Evolutionary conservation across 306 rosid species (phyloP).

Genomic region (Trichosanthes truncata): DNA sequence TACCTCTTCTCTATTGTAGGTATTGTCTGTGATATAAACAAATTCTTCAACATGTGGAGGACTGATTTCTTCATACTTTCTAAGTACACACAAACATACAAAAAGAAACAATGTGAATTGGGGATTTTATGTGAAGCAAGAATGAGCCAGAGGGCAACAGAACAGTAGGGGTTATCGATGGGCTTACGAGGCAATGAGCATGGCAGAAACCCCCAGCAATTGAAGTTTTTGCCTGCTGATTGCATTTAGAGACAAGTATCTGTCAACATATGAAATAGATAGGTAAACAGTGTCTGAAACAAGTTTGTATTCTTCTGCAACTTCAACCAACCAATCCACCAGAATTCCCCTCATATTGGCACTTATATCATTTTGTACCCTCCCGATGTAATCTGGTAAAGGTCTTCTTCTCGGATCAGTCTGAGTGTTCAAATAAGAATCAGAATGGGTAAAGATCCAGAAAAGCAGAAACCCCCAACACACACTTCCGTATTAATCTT

Average conservation of each 20-base stretch:
- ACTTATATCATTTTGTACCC: constrained; percentile 53
- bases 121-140: not conserved
- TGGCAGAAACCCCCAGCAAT: constrained; percentile 63
- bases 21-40: constrained; percentile 66
- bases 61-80: constrained; percentile 85
- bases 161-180: not conserved
- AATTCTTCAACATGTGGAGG: constrained; percentile 72
- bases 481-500: not conserved
- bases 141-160: not conserved
- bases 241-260: constrained; percentile 37
- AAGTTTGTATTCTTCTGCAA: constrained; percentile 77
- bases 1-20: constrained; percentile 74
- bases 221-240: constrained; percentile 50
- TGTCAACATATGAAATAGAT: constrained; percentile 51
- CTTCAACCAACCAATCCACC: constrained; percentile 93
- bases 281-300: constrained; percentile 67
- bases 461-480: not conserved
- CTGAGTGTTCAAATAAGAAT: constrained; percentile 21
- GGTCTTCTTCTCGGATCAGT: constrained; percentile 56
- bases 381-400: constrained; percentile 46
- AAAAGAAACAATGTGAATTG: not conserved
- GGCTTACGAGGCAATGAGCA: constrained; percentile 84
- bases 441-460: not conserved
- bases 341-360: constrained; percentile 65
- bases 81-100: constrained; percentile 4